phyloP scores from a whole-genome alignment of 2,329 filamentous ascomycete species.

The Fusarium bulbicola region DNA sequence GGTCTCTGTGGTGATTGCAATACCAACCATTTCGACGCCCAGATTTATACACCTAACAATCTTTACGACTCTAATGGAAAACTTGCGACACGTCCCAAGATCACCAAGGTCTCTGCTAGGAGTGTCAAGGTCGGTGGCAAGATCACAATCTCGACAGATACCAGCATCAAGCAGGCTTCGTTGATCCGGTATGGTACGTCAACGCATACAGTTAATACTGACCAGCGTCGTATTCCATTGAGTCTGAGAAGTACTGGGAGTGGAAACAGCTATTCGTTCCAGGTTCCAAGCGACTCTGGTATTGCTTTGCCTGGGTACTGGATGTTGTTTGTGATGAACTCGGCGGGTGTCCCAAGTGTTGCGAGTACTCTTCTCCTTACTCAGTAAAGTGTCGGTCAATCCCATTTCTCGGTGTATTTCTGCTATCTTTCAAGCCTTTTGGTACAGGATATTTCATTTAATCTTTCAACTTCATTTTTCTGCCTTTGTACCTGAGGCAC shows the following conservation, averaged over 20 bases:
- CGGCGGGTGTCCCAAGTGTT: constrained; percentile 26
- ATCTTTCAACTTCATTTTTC: no score
- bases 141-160: neutral
- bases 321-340: constrained; percentile 31
- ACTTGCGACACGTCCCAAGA: constrained; percentile 6
- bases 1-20: constrained; percentile 5
- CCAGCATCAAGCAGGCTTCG: neutral
- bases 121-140: neutral
- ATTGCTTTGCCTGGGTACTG: constrained; percentile 29
- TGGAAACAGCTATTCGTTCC: constrained; percentile 10
- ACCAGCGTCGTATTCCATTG: constrained; percentile 31
- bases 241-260: neutral
- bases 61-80: constrained; percentile 4
- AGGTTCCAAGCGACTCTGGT: constrained; percentile 18
- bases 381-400: neutral
- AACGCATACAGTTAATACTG: constrained; percentile 33
- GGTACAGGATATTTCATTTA: no score
- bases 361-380: constrained; percentile 1
- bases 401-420: neutral
- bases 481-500: fast-evolving
- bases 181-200: constrained; percentile 27
- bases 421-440: neutral
- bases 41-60: constrained; percentile 27
- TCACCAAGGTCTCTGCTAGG: neutral
- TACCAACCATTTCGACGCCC: constrained; percentile 30